Evolutionary conservation across 2,329 filamentous ascomycete species (phyloP), one percentile per base, ranked within the genome.

Genomic region (Tricladium varicosporioides): DNA sequence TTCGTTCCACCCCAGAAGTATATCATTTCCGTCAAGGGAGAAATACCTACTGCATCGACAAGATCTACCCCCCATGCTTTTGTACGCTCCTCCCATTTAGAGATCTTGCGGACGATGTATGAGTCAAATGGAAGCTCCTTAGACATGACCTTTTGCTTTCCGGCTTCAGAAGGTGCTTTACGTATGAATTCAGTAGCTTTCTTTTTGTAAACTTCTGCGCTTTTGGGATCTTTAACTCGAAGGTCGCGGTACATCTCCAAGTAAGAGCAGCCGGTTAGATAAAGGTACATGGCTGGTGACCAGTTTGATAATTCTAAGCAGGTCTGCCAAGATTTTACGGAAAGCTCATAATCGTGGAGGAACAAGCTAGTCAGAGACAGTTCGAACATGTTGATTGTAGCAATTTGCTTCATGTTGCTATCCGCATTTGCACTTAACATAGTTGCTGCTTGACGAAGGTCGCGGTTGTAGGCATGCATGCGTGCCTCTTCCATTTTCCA

Each of bases 1-100:
- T 90, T 93, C 65, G 84, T 85, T 0, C 92, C 93, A 68, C 91
- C 92, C 92, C 92, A 97, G 66, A 97, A 85, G 71, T 93, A 96
- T 11, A 89, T 86, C 88, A 97, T 96, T 75, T 97, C 94, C 67
- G 92, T 84, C 0, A 91, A 78, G 0, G 94, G 94, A 58, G 86
- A 89, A 2, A 90, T 80, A 0, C 92, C 92, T 8, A 95, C 79
- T 0, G 89, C 92, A 65, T 97, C 93, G 1, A 88, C 81, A 2
- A 97, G 77, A 48, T 87, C 82, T 32, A 91, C 74, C 1, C 80
- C 78, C 72, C 86, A 82, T 47, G 81, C 77, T 67, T 86, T 87
- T 3, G 89, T 85, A 18, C 91, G 81, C 31, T 85, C 84, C 67
- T 95, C 88, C 92, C 92, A 97, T 72, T 96, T 96, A 54, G 84